These are phyloP conservation scores for Leccinum fuscescens DNA, from an alignment of 1,284 basidiomycete genomes.

Conservation along the genomic window DNA sequence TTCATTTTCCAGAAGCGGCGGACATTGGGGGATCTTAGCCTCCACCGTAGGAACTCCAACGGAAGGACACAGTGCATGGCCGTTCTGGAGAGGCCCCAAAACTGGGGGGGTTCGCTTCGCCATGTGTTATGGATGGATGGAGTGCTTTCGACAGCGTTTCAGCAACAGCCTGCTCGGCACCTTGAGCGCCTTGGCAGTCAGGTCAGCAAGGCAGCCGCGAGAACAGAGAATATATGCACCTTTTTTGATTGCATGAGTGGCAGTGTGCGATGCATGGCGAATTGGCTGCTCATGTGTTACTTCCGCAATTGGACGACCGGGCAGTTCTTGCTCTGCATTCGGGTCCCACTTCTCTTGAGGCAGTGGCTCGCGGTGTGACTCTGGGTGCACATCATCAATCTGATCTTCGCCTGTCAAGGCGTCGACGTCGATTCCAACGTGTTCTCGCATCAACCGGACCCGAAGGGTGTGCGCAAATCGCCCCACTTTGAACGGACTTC, in stretches of 20 bases:
- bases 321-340: conserved; percentile 65
- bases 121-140: conserved; percentile 30
- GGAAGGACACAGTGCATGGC: conserved; percentile 54
- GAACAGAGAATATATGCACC: conserved; percentile 37
- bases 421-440: conserved; percentile 94
- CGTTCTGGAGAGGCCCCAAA: conserved; percentile 39
- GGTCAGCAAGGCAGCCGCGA: conserved; percentile 4
- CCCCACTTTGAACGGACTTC: conserved; percentile 92
- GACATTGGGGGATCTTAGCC: conserved; percentile 57
- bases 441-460: conserved; percentile 94
- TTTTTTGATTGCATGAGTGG: conserved; percentile 45
- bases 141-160: conserved; percentile 38
- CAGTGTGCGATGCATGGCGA: conserved; percentile 38
- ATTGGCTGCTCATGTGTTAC: conserved; percentile 37
- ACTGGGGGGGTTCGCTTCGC: conserved; percentile 4
- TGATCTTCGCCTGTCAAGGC: conserved; percentile 74
- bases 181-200: conserved; percentile 40
- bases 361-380: conserved; percentile 49
- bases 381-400: conserved; percentile 44
- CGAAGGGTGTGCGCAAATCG: conserved; percentile 95
- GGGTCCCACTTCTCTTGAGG: conserved; percentile 76
- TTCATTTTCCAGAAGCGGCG: conserved; percentile 33
- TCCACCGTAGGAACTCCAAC: conserved; percentile 72
- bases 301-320: conserved; percentile 43
- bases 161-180: conserved; percentile 39